These are phyloP conservation scores for Fusarium brevicatenulatum DNA, from an alignment of 2,329 filamentous ascomycete species.

Conservation along the genomic window DNA sequence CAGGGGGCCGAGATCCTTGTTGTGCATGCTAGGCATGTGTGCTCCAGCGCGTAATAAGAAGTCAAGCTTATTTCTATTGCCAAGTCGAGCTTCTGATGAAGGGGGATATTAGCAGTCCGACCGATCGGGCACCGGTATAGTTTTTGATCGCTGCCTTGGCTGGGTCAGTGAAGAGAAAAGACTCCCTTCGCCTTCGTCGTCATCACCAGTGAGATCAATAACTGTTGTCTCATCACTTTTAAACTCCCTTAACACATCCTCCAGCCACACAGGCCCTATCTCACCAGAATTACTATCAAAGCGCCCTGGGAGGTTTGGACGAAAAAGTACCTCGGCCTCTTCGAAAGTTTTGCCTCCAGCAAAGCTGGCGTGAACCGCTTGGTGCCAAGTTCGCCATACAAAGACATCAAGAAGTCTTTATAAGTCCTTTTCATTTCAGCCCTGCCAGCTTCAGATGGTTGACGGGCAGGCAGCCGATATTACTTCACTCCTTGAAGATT, in stretches of 20 bases:
- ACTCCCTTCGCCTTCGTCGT: too few relatives aligned
- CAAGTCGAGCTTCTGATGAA: not conserved
- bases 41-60: too few relatives aligned
- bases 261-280: too few relatives aligned
- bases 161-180: not conserved
- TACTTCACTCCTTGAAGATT: not conserved
- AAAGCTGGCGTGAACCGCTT: not conserved
- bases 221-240: too few relatives aligned
- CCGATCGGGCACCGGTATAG: not conserved
- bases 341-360: rapidly evolving
- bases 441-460: not conserved
- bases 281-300: too few relatives aligned
- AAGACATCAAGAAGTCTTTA: not conserved
- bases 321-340: too few relatives aligned
- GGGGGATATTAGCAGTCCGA: not conserved
- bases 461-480: not conserved
- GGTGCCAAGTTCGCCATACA: not conserved
- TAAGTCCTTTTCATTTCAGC: rapidly evolving
- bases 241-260: too few relatives aligned
- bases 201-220: too few relatives aligned
- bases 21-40: too few relatives aligned
- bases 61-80: too few relatives aligned
- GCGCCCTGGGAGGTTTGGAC: too few relatives aligned
- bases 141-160: not conserved
- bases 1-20: too few relatives aligned